Evolutionary conservation across 179 eudicot species (phyloP), one percentile per base, ranked within the genome.

Genomic region (Nepenthes alata): DNA sequence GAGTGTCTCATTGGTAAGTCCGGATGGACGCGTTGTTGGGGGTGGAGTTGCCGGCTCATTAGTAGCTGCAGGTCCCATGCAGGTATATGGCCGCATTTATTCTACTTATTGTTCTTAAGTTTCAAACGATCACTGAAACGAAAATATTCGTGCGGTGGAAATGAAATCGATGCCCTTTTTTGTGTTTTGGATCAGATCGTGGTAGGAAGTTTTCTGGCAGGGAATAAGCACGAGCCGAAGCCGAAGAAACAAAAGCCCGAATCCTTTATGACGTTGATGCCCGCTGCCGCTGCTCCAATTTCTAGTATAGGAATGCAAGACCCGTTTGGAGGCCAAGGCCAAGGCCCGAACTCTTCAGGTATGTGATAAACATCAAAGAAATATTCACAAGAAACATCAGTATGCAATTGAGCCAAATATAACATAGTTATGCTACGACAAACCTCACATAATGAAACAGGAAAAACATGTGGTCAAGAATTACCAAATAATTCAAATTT

Each of bases 11-110:
- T 74, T 91, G 67, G 93, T 93, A 16, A 73, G 96, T 71, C 91
- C 95, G 8, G 98, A 91, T 71, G 98, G 98, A 15, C 91, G 98
- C 66, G 96, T 91, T 61, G 79, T 91, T 9, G 98, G 98, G 7
- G 98, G 98, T 60, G 87, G 98, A 39, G 93, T 91, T n/a, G 98
- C 95, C 48, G 98, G 98, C 51, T 72, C 81, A 66, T 75, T 91
- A 15, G 83, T 91, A 37, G 98, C 98, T 63, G 91, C 96, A 50
- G 58, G 84, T 74, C 91, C 95, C 8, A 85, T 91, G 53, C 98
- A 91, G 96, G 98, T 89, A 68, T 16, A 47, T 61, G 25, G 25
- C 16, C 51, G 25, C 15, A 35, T 16, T 9, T 47, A 37, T 48
- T 45, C 41, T 2, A 34, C 52, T 47, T 47, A 37, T 37, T 53